Evolutionary conservation across 169 alveolate genomes (phyloP), one percentile per base, ranked within the genome.

Genomic region (Plasmodium blacklocki): DNA sequence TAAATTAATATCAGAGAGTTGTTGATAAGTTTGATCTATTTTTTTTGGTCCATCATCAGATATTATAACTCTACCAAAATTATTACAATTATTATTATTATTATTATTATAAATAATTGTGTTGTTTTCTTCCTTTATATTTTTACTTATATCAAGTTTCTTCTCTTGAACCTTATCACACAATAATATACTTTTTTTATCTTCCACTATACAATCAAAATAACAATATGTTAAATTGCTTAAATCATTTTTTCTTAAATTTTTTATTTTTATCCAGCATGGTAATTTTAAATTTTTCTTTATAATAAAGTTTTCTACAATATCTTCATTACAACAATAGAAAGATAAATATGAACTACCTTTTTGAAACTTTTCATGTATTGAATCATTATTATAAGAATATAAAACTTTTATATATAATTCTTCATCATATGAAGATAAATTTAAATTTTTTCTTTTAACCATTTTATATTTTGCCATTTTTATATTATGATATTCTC

Each of bases 281-380:
- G 92, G 92, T 15, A 85, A 11, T 32, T 85, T 85, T 21, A 85
- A 45, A 14, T 85, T 70, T 49, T 85, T 85, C 23, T 85, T 85
- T 26, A 85, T 71, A 49, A 85, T 47, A 71, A 85, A 85, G 45
- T 85, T 70, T 60, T 85, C 92, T 23, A 85, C 62, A 2, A 85
- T 23, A 63, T 85, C 92, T 14, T 85, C 92, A 45, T 85, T 85
- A 62, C 92, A 85, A 43, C 92, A 85, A 64, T 85, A 85, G 43
- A 85, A 85, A 8, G 87, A 60, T 18, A 32, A 14, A 64, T 85
- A 85, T 4, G 92, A 58, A 26, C 66, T 39, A 3, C 92, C 92
- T 11, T 62, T n/a, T 7, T n/a, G 0, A 74, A 32, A 85, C 18
- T 58, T 58, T 8, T 85, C 92, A 73, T 63, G 45, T 19, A 85